Conservation (phyloP, 2,329 filamentous ascomycete genomes). For the Macrophomina tecta region DNA sequence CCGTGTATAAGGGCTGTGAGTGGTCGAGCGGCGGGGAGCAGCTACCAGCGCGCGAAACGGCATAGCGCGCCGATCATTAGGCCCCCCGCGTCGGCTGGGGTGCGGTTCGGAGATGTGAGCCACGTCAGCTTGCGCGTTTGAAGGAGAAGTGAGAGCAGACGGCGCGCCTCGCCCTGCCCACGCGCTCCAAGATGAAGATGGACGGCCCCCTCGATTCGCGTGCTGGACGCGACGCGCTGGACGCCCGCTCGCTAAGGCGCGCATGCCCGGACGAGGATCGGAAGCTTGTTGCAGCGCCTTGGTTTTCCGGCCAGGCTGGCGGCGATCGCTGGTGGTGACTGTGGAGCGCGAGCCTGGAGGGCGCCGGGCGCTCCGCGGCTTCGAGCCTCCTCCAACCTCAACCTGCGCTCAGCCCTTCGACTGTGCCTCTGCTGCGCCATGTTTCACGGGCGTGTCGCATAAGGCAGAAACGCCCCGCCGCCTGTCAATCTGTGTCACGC, state of each 20-base stretch:
- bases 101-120: conserved; percentile 18
- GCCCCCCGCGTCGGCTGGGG: conserved; percentile 20
- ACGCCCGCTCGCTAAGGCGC: not conserved
- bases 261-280: conserved; percentile 12
- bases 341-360: conserved; percentile 8
- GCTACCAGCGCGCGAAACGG: conserved; percentile 3
- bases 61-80: conserved; percentile 21
- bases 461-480: conserved; percentile 27
- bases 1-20: conserved; percentile 14
- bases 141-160: conserved; percentile 14
- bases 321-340: conserved; percentile 22
- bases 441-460: conserved; percentile 29
- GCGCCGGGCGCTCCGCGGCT: not conserved
- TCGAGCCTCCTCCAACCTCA: not conserved
- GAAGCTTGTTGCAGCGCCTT: conserved; percentile 22
- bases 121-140: conserved; percentile 27
- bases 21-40: conserved; percentile 13
- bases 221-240: not conserved
- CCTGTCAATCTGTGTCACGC: conserved; percentile 29
- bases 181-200: conserved; percentile 18
- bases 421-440: conserved; percentile 16
- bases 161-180: conserved; percentile 18
- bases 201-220: not conserved
- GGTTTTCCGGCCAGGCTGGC: conserved; percentile 16
- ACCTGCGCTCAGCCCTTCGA: not conserved